phyloP scores from a whole-genome alignment of 306 rosid genomes.

The Castanopsis chinensis region DNA sequence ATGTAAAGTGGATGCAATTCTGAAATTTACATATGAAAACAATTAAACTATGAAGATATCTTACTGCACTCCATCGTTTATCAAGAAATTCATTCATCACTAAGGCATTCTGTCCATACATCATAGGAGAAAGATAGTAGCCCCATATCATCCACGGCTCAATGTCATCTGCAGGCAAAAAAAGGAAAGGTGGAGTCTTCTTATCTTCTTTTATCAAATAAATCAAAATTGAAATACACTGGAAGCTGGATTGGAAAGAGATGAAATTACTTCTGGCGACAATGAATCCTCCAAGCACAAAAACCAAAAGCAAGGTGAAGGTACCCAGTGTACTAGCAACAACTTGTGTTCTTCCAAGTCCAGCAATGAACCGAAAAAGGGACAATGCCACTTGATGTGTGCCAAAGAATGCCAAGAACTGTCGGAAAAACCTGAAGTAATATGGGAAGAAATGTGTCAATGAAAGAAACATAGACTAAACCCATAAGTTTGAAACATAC shows the following conservation, averaged over 20 bases:
- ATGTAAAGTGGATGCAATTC: neutral
- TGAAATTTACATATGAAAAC: neutral
- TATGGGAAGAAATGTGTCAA: neutral
- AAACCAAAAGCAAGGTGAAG: constrained; percentile 42
- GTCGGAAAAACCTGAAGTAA: constrained; percentile 52
- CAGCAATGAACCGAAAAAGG: constrained; percentile 60
- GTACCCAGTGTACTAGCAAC: constrained; percentile 46
- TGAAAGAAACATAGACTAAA: constrained; percentile 8
- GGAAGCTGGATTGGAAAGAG: neutral
- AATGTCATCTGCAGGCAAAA: constrained; percentile 48
- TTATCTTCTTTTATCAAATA: neutral
- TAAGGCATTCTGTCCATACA: constrained; percentile 88
- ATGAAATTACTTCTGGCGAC: constrained; percentile 39
- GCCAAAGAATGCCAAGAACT: constrained; percentile 48
- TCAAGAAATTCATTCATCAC: constrained; percentile 81
- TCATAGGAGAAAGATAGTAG: constrained; percentile 71
- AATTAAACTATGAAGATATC: neutral
- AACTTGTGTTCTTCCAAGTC: constrained; percentile 50
- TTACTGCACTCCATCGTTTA: constrained; percentile 67
- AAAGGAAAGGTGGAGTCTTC: neutral
- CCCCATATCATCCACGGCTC: constrained; percentile 81
- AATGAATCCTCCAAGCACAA: constrained; percentile 65
- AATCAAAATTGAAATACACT: neutral
- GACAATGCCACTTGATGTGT: constrained; percentile 71
- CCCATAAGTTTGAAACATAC: constrained; percentile 8